Evolutionary conservation across 352 stramenopile species (phyloP).

Genomic region (Phytophthora foliorum): DNA sequence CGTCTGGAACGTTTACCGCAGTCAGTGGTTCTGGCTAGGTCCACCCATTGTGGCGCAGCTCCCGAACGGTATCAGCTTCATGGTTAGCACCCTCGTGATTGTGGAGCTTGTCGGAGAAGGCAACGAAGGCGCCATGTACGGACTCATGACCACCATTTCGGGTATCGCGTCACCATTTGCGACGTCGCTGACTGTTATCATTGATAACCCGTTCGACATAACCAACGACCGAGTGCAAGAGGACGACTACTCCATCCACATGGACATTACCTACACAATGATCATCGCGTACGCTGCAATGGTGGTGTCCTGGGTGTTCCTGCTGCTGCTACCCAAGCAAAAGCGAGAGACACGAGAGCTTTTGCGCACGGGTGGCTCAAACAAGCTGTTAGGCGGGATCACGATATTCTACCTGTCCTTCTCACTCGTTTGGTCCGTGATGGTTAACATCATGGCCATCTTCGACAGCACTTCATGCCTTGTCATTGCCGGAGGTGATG

Average conservation of each 20-base stretch:
- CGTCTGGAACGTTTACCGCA: slow-evolving; percentile 51
- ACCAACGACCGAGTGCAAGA: slow-evolving; percentile 41
- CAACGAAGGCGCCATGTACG: slow-evolving; percentile 63
- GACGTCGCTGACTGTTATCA: slow-evolving; percentile 44
- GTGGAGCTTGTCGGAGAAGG: slow-evolving; percentile 51
- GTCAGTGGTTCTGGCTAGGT: slow-evolving; percentile 59
- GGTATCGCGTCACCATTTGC: slow-evolving; percentile 50
- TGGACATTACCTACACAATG: slow-evolving; percentile 59
- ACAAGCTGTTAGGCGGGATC: slow-evolving; percentile 34
- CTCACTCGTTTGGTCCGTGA: slow-evolving; percentile 46
- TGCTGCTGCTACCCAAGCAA: slow-evolving; percentile 51
- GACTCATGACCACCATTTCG: slow-evolving; percentile 51
- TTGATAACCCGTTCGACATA: slow-evolving; percentile 49
- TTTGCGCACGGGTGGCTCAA: slow-evolving; percentile 40
- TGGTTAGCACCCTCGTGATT: slow-evolving; percentile 51
- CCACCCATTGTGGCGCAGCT: slow-evolving; percentile 46
- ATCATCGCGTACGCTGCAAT: slow-evolving; percentile 49
- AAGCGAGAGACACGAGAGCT: slow-evolving; percentile 51
- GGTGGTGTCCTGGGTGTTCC: slow-evolving; percentile 40
- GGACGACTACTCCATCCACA: slow-evolving; percentile 44
- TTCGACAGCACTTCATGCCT: slow-evolving; percentile 49
- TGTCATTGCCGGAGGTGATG: slow-evolving; percentile 38
- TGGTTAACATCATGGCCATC: slow-evolving; percentile 55
- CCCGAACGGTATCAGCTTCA: slow-evolving; percentile 49
- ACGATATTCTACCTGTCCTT: slow-evolving; percentile 49